These are phyloP conservation scores for Phylloporus sp. DNA, from an alignment of 768 basidiomycete species.

Conservation along the genomic window DNA sequence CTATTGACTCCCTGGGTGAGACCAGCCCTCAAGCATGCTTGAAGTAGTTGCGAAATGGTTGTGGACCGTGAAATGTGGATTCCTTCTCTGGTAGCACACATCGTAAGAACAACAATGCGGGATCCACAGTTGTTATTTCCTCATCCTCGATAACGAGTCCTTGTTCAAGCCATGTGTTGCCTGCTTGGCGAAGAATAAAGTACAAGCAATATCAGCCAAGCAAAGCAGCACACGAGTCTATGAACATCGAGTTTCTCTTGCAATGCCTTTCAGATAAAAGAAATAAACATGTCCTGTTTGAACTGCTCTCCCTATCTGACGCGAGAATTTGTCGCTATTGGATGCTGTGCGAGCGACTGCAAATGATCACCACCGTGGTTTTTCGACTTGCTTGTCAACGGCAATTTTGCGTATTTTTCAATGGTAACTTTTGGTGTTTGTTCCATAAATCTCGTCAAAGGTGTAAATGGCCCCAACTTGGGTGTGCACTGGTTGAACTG, in stretches of 20 bases:
- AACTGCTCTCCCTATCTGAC: slow-evolving; percentile 74
- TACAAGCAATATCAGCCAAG: slow-evolving; percentile 31
- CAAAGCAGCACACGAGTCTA: slow-evolving; percentile 15
- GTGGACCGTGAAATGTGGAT: not conserved
- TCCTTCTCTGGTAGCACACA: not conserved
- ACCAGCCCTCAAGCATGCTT: not conserved
- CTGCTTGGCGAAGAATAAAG: not conserved
- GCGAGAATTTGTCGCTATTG: slow-evolving; percentile 76
- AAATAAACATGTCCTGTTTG: slow-evolving; percentile 78
- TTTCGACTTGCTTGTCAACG: slow-evolving; percentile 29
- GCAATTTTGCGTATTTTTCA: slow-evolving; percentile 42
- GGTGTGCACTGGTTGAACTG: slow-evolving; percentile 74
- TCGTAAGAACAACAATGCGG: not conserved
- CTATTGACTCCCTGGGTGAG: not conserved
- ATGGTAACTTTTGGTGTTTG: slow-evolving; percentile 37
- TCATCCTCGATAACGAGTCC: not conserved
- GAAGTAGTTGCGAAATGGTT: not conserved
- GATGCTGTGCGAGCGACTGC: slow-evolving; percentile 37
- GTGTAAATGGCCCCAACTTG: slow-evolving; percentile 57
- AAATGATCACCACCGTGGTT: slow-evolving; percentile 6
- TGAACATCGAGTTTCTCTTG: slow-evolving; percentile 68
- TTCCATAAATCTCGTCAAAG: slow-evolving; percentile 45
- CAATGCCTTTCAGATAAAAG: slow-evolving; percentile 78
- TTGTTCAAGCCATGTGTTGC: not conserved
- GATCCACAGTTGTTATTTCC: not conserved